Percentiles rank a stretch among this genome's conserved stretches.
Conservation (phyloP, 2,329 filamentous ascomycete species). For the Colletotrichum shisoi region DNA sequence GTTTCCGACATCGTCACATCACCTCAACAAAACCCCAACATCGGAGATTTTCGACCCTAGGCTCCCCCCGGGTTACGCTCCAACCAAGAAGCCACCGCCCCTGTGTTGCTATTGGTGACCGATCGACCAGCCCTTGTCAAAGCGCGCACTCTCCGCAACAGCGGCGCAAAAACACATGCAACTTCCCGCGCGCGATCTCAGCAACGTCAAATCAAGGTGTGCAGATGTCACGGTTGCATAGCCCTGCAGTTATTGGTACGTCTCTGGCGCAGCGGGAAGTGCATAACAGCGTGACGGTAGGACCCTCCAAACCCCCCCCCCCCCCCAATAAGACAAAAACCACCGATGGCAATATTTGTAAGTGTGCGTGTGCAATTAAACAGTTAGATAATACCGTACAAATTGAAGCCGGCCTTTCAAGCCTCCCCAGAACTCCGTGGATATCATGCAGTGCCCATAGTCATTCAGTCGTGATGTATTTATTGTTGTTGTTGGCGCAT, state of each 20-base stretch:
- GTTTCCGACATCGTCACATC: neutral
- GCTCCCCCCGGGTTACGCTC: neutral
- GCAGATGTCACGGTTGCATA: constrained; percentile 18
- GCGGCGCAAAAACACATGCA: constrained; percentile 12
- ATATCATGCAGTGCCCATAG: constrained; percentile 35
- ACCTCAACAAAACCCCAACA: constrained; percentile 1
- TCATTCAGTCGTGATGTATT: constrained; percentile 34
- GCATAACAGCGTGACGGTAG: neutral
- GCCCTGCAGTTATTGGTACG: neutral
- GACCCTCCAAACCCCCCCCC: neutral
- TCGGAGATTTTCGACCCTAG: constrained; percentile 13
- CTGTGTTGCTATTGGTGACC: constrained; percentile 16
- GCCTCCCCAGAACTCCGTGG: constrained; percentile 29
- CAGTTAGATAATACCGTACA: constrained; percentile 31
- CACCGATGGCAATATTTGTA: neutral
- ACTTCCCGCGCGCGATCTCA: neutral
- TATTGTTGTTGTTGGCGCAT: neutral
- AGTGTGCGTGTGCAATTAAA: constrained; percentile 19
- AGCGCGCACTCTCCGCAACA: constrained; percentile 3
- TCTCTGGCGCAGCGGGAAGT: neutral
- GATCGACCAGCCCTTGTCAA: constrained; percentile 7
- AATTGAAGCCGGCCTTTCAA: neutral
- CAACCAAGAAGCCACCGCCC: constrained; percentile 7
- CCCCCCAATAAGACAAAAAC: neutral
- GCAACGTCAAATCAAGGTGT: neutral